Evolutionary conservation across 169 alveolate species (phyloP).

Genomic region (Perkinsus chesapeaki): DNA sequence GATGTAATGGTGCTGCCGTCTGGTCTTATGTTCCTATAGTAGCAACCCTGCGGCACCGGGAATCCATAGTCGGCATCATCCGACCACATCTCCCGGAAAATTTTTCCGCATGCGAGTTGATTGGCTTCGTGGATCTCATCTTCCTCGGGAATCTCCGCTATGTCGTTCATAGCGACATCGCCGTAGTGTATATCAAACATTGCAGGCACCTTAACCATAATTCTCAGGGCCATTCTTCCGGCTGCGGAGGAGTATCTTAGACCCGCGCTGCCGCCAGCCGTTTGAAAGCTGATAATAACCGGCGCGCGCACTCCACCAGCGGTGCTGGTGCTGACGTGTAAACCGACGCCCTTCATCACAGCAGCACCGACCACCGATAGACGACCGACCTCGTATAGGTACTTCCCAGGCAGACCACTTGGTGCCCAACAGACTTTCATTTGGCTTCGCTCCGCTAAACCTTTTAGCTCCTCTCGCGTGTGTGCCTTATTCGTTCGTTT

Average conservation of each 20-base stretch:
- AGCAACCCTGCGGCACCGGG: slow-evolving; percentile 17
- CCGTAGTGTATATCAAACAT: neutral
- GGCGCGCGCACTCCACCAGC: neutral
- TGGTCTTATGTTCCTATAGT: neutral
- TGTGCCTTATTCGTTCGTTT: neutral
- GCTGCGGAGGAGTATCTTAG: neutral
- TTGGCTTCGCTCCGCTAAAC: neutral
- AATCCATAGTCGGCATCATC: slow-evolving; percentile 5
- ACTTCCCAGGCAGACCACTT: neutral
- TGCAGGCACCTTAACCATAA: neutral
- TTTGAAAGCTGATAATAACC: neutral
- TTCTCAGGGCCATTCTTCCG: neutral
- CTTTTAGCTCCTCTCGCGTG: neutral
- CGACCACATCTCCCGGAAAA: slow-evolving; percentile 10
- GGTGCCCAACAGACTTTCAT: neutral
- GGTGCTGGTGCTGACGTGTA: neutral
- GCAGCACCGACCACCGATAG: neutral
- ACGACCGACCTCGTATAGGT: neutral
- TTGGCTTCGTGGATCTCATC: slow-evolving; percentile 7
- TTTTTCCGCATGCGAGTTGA: slow-evolving; percentile 1
- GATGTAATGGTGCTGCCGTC: neutral
- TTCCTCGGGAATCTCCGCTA: neutral
- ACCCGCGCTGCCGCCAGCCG: slow-evolving; percentile 2
- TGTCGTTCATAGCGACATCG: neutral
- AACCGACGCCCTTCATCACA: neutral